phyloP scores from a whole-genome alignment of 495 filamentous ascomycete genomes.

The Hyaloscypha finlandica region DNA sequence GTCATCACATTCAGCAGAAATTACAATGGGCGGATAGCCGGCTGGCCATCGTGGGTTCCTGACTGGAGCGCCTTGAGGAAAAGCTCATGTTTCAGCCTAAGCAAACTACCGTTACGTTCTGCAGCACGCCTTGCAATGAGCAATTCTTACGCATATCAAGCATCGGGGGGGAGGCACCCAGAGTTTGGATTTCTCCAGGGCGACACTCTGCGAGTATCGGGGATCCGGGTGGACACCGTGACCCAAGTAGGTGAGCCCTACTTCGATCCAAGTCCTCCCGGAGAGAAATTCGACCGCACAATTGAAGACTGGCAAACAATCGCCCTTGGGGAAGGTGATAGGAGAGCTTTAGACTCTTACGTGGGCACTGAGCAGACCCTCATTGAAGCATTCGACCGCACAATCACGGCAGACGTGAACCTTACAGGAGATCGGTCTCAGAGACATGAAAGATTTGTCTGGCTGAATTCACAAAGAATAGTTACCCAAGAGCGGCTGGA shows the following conservation, averaged over 20 bases:
- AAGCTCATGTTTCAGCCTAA: no score
- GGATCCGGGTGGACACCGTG: constrained; percentile 5
- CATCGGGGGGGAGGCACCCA: not conserved
- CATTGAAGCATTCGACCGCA: not conserved
- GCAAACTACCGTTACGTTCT: no score
- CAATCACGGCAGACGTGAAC: not conserved
- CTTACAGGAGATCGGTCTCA: not conserved
- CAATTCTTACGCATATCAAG: constrained; percentile 4
- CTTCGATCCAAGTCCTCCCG: constrained; percentile 4
- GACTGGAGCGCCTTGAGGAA: constrained; percentile 11
- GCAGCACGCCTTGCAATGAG: no score
- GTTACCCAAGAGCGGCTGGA: not conserved
- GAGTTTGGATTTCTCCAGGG: constrained; percentile 5
- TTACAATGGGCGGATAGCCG: not conserved
- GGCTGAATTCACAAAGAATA: not conserved
- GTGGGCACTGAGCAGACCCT: not conserved
- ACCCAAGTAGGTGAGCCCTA: constrained; percentile 6
- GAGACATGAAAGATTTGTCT: not conserved
- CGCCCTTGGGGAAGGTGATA: not conserved
- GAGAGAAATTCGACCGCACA: not conserved
- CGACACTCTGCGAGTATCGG: constrained; percentile 10
- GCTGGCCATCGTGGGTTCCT: constrained; percentile 19
- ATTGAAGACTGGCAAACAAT: not conserved
- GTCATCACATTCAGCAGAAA: constrained; percentile 8
- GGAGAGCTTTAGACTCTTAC: constrained; percentile 2